These are phyloP conservation scores for Harringtonia lauricola DNA, from an alignment of 2,329 filamentous ascomycete genomes.

Conservation along the genomic window DNA sequence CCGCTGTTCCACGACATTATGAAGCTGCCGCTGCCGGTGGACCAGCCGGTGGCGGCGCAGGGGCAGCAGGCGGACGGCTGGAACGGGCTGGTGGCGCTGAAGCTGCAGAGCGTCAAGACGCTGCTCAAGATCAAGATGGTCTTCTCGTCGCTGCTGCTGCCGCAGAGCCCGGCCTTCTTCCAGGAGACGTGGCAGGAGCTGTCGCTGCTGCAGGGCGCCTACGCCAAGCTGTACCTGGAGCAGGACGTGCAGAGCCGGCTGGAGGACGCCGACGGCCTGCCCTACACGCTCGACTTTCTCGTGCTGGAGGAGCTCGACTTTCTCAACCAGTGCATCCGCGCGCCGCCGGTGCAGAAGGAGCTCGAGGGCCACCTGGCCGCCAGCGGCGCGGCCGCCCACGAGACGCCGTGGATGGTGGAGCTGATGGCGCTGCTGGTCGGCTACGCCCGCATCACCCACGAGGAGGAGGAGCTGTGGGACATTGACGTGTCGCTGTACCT, in stretches of 20 bases:
- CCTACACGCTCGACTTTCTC: constrained; percentile 88
- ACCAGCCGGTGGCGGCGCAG: constrained; percentile 34
- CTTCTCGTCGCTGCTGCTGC: constrained; percentile 71
- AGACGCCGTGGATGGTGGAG: constrained; percentile 73
- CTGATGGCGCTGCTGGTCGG: constrained; percentile 76
- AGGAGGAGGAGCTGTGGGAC: constrained; percentile 93
- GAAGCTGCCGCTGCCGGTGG: constrained; percentile 63
- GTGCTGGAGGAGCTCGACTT: constrained; percentile 92
- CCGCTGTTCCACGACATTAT: constrained; percentile 78
- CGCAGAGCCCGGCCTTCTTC: constrained; percentile 76
- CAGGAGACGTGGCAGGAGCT: constrained; percentile 84
- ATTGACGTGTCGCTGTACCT: constrained; percentile 93
- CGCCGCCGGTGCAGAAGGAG: constrained; percentile 78
- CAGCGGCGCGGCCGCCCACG: constrained; percentile 38
- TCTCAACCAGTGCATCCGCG: constrained; percentile 80
- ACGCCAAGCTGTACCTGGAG: constrained; percentile 76
- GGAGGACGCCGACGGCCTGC: constrained; percentile 83
- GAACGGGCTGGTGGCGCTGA: constrained; percentile 75
- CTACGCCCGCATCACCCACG: constrained; percentile 81
- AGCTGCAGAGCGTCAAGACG: constrained; percentile 89
- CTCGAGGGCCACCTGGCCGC: constrained; percentile 68
- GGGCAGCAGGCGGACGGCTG: constrained; percentile 53
- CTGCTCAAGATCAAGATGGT: constrained; percentile 79
- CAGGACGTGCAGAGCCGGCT: constrained; percentile 78
- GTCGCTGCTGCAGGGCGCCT: constrained; percentile 56